Evolutionary conservation across 2,329 filamentous ascomycete species (phyloP).

Genomic region (Fusarium liriodendri): DNA sequence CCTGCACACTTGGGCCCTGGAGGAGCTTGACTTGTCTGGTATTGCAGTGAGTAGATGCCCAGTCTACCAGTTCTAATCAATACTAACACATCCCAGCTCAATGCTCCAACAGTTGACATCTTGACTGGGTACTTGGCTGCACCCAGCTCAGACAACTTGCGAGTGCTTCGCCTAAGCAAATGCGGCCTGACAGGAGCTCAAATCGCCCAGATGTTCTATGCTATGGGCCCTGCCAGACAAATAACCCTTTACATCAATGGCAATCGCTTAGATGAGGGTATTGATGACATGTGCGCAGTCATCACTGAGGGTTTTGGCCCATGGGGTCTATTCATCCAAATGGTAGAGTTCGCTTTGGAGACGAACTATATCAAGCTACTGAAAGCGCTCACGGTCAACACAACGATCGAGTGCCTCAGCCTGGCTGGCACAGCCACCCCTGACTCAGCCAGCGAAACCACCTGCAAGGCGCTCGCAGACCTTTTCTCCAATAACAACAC

Average conservation of each 20-base stretch:
- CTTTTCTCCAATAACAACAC: conserved; percentile 64
- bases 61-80: not conserved
- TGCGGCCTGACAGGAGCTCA: conserved; percentile 64
- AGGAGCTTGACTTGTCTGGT: conserved; percentile 66
- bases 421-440: conserved; percentile 66
- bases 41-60: conserved; percentile 57
- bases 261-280: conserved; percentile 64
- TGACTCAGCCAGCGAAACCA: conserved; percentile 57
- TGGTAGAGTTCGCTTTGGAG: conserved; percentile 68
- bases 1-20: conserved; percentile 58
- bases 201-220: conserved; percentile 62
- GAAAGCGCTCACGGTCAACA: conserved; percentile 61
- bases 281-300: conserved; percentile 61
- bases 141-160: conserved; percentile 54
- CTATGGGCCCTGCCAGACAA: conserved; percentile 60
- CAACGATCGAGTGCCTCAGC: conserved; percentile 63
- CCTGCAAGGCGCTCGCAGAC: conserved; percentile 59
- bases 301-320: conserved; percentile 61
- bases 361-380: conserved; percentile 63
- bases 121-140: conserved; percentile 59
- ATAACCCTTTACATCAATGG: conserved; percentile 62
- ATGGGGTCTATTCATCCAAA: conserved; percentile 63
- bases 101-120: conserved; percentile 59
- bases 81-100: conserved; percentile 50
- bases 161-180: conserved; percentile 60